A percentile compares a stretch with the other conserved stretches of the same genome.
Evolutionary conservation across 2,329 filamentous ascomycete species (phyloP).

Genomic region (Sphaerulina vaccinii): DNA sequence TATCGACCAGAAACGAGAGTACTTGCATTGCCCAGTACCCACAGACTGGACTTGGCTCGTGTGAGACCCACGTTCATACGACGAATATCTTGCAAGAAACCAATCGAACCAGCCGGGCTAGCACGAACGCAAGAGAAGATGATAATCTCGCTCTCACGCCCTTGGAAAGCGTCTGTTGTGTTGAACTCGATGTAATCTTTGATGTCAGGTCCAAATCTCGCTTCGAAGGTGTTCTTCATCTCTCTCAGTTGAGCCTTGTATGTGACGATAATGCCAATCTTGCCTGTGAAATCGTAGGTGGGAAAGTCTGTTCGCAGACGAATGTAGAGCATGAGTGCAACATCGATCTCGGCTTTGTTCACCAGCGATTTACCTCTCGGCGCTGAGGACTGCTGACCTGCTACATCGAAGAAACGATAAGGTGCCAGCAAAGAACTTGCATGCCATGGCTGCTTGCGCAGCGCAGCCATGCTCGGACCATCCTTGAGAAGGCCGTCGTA

Average conservation of each 20-base stretch:
- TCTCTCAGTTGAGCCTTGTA: conserved; percentile 91
- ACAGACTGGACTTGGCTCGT: conserved; percentile 91
- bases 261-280: conserved; percentile 95
- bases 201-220: conserved; percentile 71
- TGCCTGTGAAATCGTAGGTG: conserved; percentile 55
- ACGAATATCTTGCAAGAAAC: conserved; percentile 96
- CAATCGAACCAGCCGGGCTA: conserved; percentile 87
- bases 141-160: conserved; percentile 94
- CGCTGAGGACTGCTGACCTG: conserved; percentile 81
- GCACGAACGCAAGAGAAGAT: conserved; percentile 98
- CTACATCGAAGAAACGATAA: conserved; percentile 95
- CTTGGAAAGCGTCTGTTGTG: conserved; percentile 96
- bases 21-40: conserved; percentile 90
- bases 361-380: conserved; percentile 82
- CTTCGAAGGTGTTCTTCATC: conserved; percentile 71
- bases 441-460: conserved; percentile 84
- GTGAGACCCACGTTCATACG: conserved; percentile 99
- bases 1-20: conserved; percentile 84
- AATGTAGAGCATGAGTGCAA: conserved; percentile 81
- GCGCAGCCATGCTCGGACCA: conserved; percentile 68
- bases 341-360: conserved; percentile 81
- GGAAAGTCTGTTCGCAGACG: conserved; percentile 72
- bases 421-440: conserved; percentile 76
- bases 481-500: conserved; percentile 87
- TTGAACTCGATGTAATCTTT: conserved; percentile 89